phyloP scores from a whole-genome alignment of 2,329 filamentous ascomycete genomes.

The Chaetomiaceae sp. region DNA sequence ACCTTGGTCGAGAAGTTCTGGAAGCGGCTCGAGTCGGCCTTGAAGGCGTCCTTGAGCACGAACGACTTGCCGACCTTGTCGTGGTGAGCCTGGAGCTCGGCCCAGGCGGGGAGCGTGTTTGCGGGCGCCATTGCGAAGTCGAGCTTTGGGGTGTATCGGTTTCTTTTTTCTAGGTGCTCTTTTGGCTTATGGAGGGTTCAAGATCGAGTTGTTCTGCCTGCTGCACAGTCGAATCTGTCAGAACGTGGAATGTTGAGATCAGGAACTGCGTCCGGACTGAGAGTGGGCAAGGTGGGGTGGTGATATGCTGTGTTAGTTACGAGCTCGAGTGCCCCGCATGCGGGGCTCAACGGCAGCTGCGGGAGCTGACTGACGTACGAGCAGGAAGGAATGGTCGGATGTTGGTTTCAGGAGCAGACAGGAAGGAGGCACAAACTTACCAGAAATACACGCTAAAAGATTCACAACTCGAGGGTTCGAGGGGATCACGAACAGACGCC shows the following conservation, averaged over 20 bases:
- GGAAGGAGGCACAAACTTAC: background rate
- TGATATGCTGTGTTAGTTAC: slow-evolving; percentile 9
- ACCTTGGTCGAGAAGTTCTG: slow-evolving; percentile 86
- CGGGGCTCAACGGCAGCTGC: background rate
- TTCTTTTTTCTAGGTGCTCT: too few species aligned
- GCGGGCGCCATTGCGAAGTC: slow-evolving; percentile 65
- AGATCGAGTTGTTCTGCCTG: slow-evolving; percentile 1
- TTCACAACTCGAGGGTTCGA: background rate
- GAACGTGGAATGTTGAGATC: slow-evolving; percentile 5
- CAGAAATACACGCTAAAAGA: background rate
- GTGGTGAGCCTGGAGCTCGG: slow-evolving; percentile 86
- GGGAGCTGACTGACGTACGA: slow-evolving; percentile 7
- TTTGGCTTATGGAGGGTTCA: background rate
- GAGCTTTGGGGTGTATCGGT: background rate
- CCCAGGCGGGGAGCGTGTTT: slow-evolving; percentile 81
- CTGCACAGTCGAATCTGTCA: background rate
- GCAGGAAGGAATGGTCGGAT: background rate
- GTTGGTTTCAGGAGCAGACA: slow-evolving; percentile 11
- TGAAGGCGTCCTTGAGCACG: slow-evolving; percentile 88
- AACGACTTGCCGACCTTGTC: slow-evolving; percentile 81
- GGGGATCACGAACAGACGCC: background rate
- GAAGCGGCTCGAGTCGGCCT: slow-evolving; percentile 83
- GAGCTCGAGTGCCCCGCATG: slow-evolving; percentile 17
- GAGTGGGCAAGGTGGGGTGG: slow-evolving; percentile 13
- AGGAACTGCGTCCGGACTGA: background rate